A percentile compares a stretch with the other conserved stretches of the same genome.
Evolutionary conservation across 2,329 filamentous ascomycete species (phyloP).

Genomic region (Colletotrichum lentis): DNA sequence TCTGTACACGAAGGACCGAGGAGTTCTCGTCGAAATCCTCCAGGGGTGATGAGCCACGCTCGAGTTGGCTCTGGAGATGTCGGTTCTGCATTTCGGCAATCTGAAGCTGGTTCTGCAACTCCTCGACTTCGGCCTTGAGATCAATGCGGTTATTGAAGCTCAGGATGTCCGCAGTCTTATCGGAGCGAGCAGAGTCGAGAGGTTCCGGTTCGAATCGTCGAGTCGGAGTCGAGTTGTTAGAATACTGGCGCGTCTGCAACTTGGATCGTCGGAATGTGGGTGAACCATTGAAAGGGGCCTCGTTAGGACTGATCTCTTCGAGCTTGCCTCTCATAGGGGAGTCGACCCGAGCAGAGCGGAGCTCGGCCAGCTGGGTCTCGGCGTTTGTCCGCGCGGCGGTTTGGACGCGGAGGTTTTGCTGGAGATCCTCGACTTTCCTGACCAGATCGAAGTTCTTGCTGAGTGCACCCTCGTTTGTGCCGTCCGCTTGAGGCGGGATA

Average conservation of each 20-base stretch:
- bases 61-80: slow-evolving; percentile 87
- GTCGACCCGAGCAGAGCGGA: slow-evolving; percentile 75
- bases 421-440: slow-evolving; percentile 85
- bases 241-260: slow-evolving; percentile 66
- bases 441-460: slow-evolving; percentile 84
- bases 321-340: slow-evolving; percentile 76
- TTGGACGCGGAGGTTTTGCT: slow-evolving; percentile 85
- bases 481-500: slow-evolving; percentile 68
- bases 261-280: slow-evolving; percentile 73
- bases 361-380: slow-evolving; percentile 80
- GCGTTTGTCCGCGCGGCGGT: slow-evolving; percentile 82
- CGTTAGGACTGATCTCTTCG: slow-evolving; percentile 88
- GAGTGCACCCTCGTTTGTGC: slow-evolving; percentile 64
- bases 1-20: slow-evolving; percentile 81
- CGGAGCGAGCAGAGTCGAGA: slow-evolving; percentile 80
- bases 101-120: slow-evolving; percentile 92
- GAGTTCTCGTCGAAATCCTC: slow-evolving; percentile 78
- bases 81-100: slow-evolving; percentile 95
- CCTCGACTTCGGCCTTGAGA: slow-evolving; percentile 86
- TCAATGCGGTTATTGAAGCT: slow-evolving; percentile 91
- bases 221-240: slow-evolving; percentile 80
- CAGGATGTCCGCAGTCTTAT: slow-evolving; percentile 83
- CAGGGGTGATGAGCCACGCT: slow-evolving; percentile 69
- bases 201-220: slow-evolving; percentile 73
- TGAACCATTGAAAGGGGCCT: slow-evolving; percentile 76